phyloP scores from a whole-genome alignment of 2,329 filamentous ascomycete species.

The Ophiostoma himal-ulmi region DNA sequence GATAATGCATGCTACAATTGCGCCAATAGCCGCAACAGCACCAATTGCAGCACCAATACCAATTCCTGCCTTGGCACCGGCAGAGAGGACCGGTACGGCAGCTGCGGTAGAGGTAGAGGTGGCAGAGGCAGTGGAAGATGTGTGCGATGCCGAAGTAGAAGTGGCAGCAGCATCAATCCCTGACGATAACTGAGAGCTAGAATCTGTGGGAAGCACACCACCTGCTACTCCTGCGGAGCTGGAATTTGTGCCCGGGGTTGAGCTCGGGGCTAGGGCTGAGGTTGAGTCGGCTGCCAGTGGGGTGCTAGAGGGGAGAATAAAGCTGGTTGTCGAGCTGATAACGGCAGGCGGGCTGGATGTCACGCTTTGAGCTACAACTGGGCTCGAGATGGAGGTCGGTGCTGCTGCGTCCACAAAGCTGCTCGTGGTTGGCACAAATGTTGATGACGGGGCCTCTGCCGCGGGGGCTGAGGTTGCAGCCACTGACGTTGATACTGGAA shows the following conservation, averaged over 20 bases:
- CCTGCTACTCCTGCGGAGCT: slow-evolving; percentile 11
- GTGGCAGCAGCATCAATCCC: background rate
- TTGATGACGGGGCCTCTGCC: background rate
- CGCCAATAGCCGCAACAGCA: slow-evolving; percentile 24
- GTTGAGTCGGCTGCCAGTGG: background rate
- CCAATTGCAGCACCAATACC: slow-evolving; percentile 25
- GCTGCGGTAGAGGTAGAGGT: background rate
- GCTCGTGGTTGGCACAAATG: background rate
- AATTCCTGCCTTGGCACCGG: slow-evolving; percentile 27
- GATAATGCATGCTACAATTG: slow-evolving; percentile 17
- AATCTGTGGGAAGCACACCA: background rate
- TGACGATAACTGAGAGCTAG: background rate
- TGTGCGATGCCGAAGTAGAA: background rate
- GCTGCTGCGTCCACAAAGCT: slow-evolving; percentile 12
- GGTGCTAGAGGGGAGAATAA: background rate
- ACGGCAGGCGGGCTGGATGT: background rate
- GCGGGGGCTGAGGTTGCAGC: background rate
- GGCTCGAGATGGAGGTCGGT: background rate
- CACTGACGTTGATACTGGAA: slow-evolving; percentile 15
- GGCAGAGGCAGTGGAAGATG: background rate
- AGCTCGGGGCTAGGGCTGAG: background rate
- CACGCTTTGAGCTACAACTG: background rate
- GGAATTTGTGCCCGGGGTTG: background rate
- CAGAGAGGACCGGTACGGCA: slow-evolving; percentile 19
- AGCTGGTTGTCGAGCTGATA: background rate